Conservation (phyloP, 495 filamentous ascomycete species). For the Penicillium flavigenum region DNA sequence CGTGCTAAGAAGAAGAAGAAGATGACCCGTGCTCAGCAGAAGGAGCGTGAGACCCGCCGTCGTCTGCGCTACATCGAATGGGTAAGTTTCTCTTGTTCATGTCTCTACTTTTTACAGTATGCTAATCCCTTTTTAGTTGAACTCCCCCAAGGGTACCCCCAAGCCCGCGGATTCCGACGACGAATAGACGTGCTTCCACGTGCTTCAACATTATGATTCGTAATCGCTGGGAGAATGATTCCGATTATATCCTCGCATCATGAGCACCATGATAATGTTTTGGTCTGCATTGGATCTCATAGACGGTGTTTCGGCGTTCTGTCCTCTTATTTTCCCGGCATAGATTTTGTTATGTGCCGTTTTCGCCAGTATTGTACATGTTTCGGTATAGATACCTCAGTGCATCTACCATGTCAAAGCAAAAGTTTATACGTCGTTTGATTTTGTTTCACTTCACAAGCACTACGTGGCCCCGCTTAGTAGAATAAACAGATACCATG, state of each 20-base stretch:
- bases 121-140: conserved; percentile 38
- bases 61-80: conserved; percentile 95
- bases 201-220: conserved; percentile 21
- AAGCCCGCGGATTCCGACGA: conserved; percentile 78
- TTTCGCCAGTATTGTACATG: conserved; percentile 14
- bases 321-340: conserved; percentile 9
- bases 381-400: conserved; percentile 11
- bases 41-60: conserved; percentile 85
- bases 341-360: conserved; percentile 6
- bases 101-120: background rate
- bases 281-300: conserved; percentile 29
- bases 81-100: conserved; percentile 41
- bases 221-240: conserved; percentile 19
- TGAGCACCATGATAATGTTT: conserved; percentile 22
- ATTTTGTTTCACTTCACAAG: background rate
- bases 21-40: conserved; percentile 92
- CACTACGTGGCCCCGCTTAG: too few species aligned
- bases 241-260: conserved; percentile 27
- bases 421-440: conserved; percentile 9
- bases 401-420: conserved; percentile 11
- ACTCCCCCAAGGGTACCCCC: conserved; percentile 70
- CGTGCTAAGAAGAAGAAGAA: conserved; percentile 97
- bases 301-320: conserved; percentile 30
- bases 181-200: conserved; percentile 48
- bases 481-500: background rate